Conservation (phyloP, 1,284 basidiomycete genomes). For the Cystobasidiaceae sp. region DNA sequence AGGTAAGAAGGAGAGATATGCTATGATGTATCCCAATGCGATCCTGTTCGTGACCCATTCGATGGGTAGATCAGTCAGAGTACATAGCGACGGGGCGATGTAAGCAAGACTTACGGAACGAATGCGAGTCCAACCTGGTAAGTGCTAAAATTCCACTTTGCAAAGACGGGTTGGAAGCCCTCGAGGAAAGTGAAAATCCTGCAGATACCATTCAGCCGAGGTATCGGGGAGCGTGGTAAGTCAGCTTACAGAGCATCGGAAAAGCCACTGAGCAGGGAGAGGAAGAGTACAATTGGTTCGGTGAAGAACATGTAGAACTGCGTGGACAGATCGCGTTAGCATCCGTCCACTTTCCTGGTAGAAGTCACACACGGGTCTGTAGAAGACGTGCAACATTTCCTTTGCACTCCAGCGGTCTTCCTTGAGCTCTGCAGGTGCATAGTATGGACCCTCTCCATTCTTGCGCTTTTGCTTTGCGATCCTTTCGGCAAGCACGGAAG, state of each 20-base stretch:
- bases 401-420: constrained; percentile 46
- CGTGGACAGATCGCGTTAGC: no score
- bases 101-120: constrained; percentile 41
- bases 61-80: neutral
- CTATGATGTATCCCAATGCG: constrained; percentile 49
- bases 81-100: constrained; percentile 22
- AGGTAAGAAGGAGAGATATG: constrained; percentile 47
- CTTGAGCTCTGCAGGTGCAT: constrained; percentile 46
- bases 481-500: constrained; percentile 47
- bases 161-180: constrained; percentile 48
- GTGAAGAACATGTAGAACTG: constrained; percentile 45
- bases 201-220: constrained; percentile 9
- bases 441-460: constrained; percentile 45
- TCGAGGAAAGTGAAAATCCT: constrained; percentile 49
- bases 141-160: constrained; percentile 48
- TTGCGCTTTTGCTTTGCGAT: constrained; percentile 47
- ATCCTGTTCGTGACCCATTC: constrained; percentile 36
- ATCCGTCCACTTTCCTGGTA: constrained; percentile 47
- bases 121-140: constrained; percentile 46
- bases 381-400: constrained; percentile 47
- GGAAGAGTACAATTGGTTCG: constrained; percentile 50
- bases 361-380: constrained; percentile 34
- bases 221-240: neutral
- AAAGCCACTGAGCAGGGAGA: constrained; percentile 50
- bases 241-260: constrained; percentile 45